These are phyloP conservation scores for carrot (Daucus carota) DNA, from an alignment of 129 eudicot species.

Conservation along the genomic window DH1_v3.0 NC_030387.2:35532501-35533000, in stretches of 20 bases:
- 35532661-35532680: not conserved
- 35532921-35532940: not conserved
- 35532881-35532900: not conserved
- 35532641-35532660: not conserved
- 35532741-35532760: slow-evolving; percentile 10
- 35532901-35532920: not conserved
- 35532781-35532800: not conserved
- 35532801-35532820: not conserved
- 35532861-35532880: not conserved
- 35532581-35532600: not conserved
- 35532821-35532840: not conserved
- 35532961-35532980: not conserved
- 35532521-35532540: slow-evolving; percentile 8
- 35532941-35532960: not conserved
- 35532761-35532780: not conserved
- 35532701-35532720: not conserved
- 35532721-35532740: slow-evolving; percentile 9
- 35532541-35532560: not conserved
- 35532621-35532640: not conserved
- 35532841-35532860: not conserved
- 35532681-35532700: not conserved
- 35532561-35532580: not conserved
- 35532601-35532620: not conserved
- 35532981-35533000: not conserved
- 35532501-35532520: slow-evolving; percentile 7